Conservation (phyloP, 2,329 filamentous ascomycete genomes). For the Colletotrichum sansevieriae region DNA sequence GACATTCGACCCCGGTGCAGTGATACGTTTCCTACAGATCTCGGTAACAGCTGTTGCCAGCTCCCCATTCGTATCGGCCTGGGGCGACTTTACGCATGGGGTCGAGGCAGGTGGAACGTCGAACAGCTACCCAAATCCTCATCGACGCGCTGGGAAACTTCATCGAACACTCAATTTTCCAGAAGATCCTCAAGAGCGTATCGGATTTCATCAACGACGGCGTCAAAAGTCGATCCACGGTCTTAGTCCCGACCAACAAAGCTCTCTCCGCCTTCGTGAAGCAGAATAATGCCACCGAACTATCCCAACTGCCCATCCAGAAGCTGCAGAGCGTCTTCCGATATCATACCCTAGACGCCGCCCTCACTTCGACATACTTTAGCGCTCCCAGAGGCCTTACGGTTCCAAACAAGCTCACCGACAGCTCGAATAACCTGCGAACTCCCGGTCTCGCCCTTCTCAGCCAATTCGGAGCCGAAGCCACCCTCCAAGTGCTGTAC, state of each 20-base stretch:
- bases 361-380: constrained; percentile 40
- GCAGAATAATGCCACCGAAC: constrained; percentile 40
- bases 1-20: not conserved
- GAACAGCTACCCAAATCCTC: constrained; percentile 18
- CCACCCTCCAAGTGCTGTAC: constrained; percentile 44
- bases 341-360: constrained; percentile 47
- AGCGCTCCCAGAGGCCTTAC: constrained; percentile 40
- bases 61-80: constrained; percentile 3
- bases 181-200: constrained; percentile 16
- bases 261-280: constrained; percentile 30
- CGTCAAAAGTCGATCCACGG: constrained; percentile 20
- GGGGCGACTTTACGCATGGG: not conserved
- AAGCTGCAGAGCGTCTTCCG: constrained; percentile 54
- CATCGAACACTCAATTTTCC: constrained; percentile 35
- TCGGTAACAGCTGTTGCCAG: not conserved
- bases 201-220: constrained; percentile 25
- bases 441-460: constrained; percentile 36
- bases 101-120: constrained; percentile 12
- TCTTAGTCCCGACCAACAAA: constrained; percentile 37
- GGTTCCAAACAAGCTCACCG: constrained; percentile 43
- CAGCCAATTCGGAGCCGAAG: constrained; percentile 37
- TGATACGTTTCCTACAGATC: constrained; percentile 19
- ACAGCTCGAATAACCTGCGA: constrained; percentile 43
- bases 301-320: constrained; percentile 51
- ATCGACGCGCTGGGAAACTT: constrained; percentile 14